Evolutionary conservation across 176 grass and related monocot genomes (phyloP).

Genomic region (Oryza rufipogon): DNA sequence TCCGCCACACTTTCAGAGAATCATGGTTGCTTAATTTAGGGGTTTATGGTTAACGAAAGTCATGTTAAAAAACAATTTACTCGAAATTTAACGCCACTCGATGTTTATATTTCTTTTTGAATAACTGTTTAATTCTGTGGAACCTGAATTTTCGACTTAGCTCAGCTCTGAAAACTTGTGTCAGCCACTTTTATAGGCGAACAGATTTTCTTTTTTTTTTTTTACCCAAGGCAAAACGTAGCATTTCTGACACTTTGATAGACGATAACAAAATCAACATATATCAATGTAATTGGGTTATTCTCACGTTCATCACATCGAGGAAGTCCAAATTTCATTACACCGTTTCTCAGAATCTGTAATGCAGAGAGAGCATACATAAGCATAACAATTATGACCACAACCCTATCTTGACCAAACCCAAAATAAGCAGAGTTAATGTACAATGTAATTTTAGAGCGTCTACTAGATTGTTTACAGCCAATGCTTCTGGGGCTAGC

Average conservation of each 20-base stretch:
- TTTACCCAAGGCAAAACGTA: no score
- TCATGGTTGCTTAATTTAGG: neutral
- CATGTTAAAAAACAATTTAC: neutral
- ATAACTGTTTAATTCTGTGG: neutral
- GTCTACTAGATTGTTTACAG: conserved; percentile 32
- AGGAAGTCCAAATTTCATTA: neutral
- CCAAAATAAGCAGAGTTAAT: neutral
- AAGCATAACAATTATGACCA: neutral
- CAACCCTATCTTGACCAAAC: neutral
- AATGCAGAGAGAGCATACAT: neutral
- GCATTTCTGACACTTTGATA: no score
- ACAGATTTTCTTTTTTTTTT: neutral
- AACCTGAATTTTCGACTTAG: neutral
- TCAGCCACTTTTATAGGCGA: neutral
- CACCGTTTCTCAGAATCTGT: neutral
- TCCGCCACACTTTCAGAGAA: no score
- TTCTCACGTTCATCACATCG: neutral
- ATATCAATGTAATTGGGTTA: neutral
- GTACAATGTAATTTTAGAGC: neutral
- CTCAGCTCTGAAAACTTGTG: no score
- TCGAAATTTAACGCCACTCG: neutral
- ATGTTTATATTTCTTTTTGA: neutral
- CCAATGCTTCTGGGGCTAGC: neutral
- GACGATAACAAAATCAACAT: no score
- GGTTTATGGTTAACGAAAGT: neutral